Conservation (phyloP, 805 yeast genomes). For the Pichia thaimueangensis region DNA sequence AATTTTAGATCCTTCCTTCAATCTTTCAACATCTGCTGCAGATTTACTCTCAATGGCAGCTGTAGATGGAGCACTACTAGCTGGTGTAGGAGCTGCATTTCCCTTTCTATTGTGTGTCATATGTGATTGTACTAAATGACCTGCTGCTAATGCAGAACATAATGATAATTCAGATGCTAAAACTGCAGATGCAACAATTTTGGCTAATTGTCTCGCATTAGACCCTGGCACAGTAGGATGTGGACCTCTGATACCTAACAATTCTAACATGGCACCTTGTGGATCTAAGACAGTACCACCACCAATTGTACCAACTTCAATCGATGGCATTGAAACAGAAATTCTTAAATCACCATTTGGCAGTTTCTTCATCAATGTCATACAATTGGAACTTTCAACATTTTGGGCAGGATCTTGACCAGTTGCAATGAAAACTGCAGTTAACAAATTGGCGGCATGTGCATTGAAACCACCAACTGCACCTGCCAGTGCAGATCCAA, state of each 20-base stretch:
- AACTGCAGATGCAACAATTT: slow-evolving; percentile 88
- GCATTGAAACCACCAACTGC: slow-evolving; percentile 97
- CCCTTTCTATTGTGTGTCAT: slow-evolving; percentile 87
- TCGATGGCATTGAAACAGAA: slow-evolving; percentile 98
- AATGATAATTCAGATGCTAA: slow-evolving; percentile 93
- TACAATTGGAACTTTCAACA: slow-evolving; percentile 96
- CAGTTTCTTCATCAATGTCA: slow-evolving; percentile 83
- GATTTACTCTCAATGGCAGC: slow-evolving; percentile 14
- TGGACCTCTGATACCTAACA: slow-evolving; percentile 93
- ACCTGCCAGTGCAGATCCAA: slow-evolving; percentile 99
- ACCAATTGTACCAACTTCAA: slow-evolving; percentile 98
- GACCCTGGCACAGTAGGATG: slow-evolving; percentile 90
- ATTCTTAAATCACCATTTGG: slow-evolving; percentile 73
- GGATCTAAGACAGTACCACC: slow-evolving; percentile 98
- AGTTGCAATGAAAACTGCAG: slow-evolving; percentile 89
- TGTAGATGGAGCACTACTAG: slow-evolving; percentile 24
- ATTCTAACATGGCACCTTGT: slow-evolving; percentile 91
- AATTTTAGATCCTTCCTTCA: slow-evolving; percentile 66
- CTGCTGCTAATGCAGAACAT: slow-evolving; percentile 96
- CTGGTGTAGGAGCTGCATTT: slow-evolving; percentile 25
- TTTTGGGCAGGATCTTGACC: slow-evolving; percentile 99
- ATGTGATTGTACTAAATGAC: slow-evolving; percentile 95
- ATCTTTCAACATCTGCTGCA: slow-evolving; percentile 37
- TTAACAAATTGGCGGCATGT: slow-evolving; percentile 93
- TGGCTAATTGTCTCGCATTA: slow-evolving; percentile 89